Base-by-base conservation (phyloP, 2,329 filamentous ascomycete species). In the Berkeleyomyces rouxiae region DNA sequence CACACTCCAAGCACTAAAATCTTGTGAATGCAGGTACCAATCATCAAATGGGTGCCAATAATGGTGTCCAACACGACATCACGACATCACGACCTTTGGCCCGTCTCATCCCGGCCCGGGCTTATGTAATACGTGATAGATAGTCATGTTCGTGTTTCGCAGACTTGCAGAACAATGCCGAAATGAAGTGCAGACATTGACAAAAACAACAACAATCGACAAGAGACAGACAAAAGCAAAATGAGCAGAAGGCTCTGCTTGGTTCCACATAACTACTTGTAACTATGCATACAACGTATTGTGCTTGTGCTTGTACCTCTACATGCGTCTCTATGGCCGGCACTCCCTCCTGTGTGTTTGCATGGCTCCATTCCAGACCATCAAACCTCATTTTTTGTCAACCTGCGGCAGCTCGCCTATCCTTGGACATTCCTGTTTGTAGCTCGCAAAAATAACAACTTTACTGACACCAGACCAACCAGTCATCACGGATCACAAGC, bases 21-120 rank as follows among this genome's bases (percentile, higher is more conserved):
- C 33, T 37, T 55, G 51, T 55, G 51, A 55, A 55, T 55, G 51
- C 51, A 55, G 51, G 51, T 55, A 55, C 51, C 51, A 55, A 39
- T 55, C 51, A 55, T 55, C 1, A 55, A 36, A 37, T 55, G 51
- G 23, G 33, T 55, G 51, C 51, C 51, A 55, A 55, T 11, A 55
- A 55, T 3, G 13, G 43, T n/a, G 1, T 4, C 9, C 11, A 11
- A n/a, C 43, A 46, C 11, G 4, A 46, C 23, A 46, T n/a, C 43
- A 46, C 11, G 4, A 46, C 23, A 46, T n/a, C 4, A 46, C 43
- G 43, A n/a, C 43, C 16, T 11, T n/a, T 46, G 43, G 43, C 43
- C 43, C 11, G 51, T 55, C 51, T 55, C 13, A 46, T 46, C 11
- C 16, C 51, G n/a, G 51, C 7, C 33, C 33, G 31, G 36, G 51